phyloP scores from a whole-genome alignment of 1,139 yeast species.

The Lodderomyces parapsilosis region DNA sequence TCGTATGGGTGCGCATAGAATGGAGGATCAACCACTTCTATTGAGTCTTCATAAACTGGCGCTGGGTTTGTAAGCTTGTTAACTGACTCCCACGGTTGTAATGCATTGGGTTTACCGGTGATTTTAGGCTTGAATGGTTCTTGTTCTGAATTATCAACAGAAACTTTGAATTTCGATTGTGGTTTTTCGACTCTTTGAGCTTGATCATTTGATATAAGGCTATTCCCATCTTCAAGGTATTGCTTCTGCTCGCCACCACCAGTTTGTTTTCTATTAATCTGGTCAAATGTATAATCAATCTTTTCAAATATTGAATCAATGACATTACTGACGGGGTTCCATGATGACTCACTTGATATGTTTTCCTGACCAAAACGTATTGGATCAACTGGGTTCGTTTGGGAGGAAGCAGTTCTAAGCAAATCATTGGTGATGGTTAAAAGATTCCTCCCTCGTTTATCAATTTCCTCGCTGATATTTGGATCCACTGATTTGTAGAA shows the following conservation, averaged over 20 bases:
- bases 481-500: slow-evolving; percentile 73
- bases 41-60: slow-evolving; percentile 29
- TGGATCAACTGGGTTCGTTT: slow-evolving; percentile 22
- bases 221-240: slow-evolving; percentile 15
- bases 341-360: slow-evolving; percentile 33
- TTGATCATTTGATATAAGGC: slow-evolving; percentile 17
- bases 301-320: slow-evolving; percentile 76
- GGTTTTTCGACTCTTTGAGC: slow-evolving; percentile 61
- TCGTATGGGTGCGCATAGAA: slow-evolving; percentile 83
- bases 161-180: slow-evolving; percentile 56
- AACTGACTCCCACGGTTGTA: slow-evolving; percentile 51
- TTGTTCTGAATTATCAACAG: slow-evolving; percentile 66
- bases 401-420: slow-evolving; percentile 27
- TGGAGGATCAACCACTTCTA: slow-evolving; percentile 46
- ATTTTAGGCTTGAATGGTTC: slow-evolving; percentile 78
- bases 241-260: slow-evolving; percentile 7
- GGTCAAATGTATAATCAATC: slow-evolving; percentile 62
- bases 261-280: slow-evolving; percentile 10
- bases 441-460: slow-evolving; percentile 43
- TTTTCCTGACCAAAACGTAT: slow-evolving; percentile 40
- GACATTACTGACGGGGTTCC: slow-evolving; percentile 63
- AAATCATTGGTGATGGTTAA: slow-evolving; percentile 55
- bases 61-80: slow-evolving; percentile 29
- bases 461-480: slow-evolving; percentile 41
- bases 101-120: slow-evolving; percentile 66